A percentile compares a stretch with the other conserved stretches of the same genome.
phyloP scores from a whole-genome alignment of 441 rosid species.

The Corymbia calophylla region DNA sequence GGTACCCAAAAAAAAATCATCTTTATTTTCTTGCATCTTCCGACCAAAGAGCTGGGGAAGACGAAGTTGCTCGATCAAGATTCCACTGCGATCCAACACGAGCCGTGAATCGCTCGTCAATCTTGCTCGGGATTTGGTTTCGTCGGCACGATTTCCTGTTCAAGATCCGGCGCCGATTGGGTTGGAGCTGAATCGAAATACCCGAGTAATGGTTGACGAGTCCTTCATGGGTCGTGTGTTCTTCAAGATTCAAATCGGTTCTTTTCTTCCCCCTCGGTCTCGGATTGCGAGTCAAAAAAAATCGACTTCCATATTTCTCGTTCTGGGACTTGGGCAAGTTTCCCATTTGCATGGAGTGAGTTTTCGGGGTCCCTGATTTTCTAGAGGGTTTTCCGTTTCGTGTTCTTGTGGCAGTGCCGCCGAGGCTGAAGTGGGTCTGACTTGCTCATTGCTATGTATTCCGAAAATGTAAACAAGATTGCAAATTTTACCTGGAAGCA shows the following conservation, averaged over 20 bases:
- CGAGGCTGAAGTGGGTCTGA: neutral
- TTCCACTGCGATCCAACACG: neutral
- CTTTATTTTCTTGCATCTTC: neutral
- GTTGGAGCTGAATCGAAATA: neutral
- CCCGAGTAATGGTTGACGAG: neutral
- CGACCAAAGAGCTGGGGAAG: neutral
- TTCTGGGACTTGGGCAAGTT: neutral
- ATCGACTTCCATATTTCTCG: neutral
- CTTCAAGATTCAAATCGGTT: neutral
- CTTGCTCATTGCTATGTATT: neutral
- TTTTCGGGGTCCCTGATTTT: neutral
- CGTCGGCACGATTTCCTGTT: neutral
- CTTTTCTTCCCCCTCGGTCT: neutral
- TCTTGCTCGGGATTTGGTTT: neutral
- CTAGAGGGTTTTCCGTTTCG: neutral
- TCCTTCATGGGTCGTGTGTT: neutral
- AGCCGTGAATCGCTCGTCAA: neutral
- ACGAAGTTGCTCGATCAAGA: neutral
- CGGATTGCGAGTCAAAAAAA: neutral
- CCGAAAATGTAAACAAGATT: neutral
- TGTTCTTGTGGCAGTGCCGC: neutral
- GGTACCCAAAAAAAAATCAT: neutral
- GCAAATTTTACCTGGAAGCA: neutral
- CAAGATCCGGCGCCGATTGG: neutral
- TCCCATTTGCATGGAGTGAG: neutral